Evolutionary conservation across 495 filamentous ascomycete genomes (phyloP).

Genomic region (Aspergillus baeticus): DNA sequence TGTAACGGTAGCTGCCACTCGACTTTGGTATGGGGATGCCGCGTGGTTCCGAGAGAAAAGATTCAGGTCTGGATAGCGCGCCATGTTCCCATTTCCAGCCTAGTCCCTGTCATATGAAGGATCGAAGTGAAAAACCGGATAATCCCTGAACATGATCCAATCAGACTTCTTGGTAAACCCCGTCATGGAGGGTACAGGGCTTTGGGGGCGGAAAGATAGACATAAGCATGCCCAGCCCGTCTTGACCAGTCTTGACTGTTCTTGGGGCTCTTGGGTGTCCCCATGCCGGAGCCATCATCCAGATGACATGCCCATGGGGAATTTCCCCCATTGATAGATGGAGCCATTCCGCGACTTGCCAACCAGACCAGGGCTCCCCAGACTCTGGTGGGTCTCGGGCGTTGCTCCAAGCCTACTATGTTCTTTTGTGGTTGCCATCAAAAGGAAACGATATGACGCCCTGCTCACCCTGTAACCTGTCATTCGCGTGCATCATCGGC

Average conservation of each 20-base stretch:
- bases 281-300: not conserved
- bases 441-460: not conserved
- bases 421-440: not conserved
- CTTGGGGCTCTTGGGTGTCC: not conserved
- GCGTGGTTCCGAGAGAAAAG: not conserved
- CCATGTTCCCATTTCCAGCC: not conserved
- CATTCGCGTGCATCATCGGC: not conserved
- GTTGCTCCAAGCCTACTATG: not conserved
- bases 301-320: conserved; percentile 2
- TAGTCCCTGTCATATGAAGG: not conserved
- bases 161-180: not conserved
- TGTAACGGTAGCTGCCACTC: not conserved
- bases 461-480: not conserved
- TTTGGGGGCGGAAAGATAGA: not conserved
- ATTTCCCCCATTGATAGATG: not conserved
- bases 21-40: not conserved
- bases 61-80: not conserved
- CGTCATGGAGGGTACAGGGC: not conserved
- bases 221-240: not conserved
- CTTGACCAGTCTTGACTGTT: conserved; percentile 3
- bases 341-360: not conserved
- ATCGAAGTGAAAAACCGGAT: not conserved
- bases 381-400: not conserved
- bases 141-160: not conserved
- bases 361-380: not conserved